A percentile compares a stretch with the other conserved stretches of the same genome.
Evolutionary conservation across 331 rosid species (phyloP).

Genomic region (Erythrophleum ivorense): DNA sequence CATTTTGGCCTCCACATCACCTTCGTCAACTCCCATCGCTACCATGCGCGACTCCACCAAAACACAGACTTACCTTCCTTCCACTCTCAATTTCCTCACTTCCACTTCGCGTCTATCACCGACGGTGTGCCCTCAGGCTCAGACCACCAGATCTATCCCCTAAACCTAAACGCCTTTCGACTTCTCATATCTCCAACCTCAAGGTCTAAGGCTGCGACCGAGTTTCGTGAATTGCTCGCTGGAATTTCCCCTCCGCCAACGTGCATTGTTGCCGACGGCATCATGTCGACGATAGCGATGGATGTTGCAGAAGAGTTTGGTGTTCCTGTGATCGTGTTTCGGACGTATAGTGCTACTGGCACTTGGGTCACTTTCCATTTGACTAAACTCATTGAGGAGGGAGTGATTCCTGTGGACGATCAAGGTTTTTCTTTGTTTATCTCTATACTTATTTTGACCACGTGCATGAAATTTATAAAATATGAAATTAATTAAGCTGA

Average conservation of each 20-base stretch:
- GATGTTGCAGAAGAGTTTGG: conserved; percentile 18
- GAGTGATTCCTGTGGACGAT: not conserved
- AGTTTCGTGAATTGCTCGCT: conserved; percentile 14
- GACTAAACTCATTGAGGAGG: not conserved
- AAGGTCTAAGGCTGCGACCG: not conserved
- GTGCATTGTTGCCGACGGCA: conserved; percentile 28
- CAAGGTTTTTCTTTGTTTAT: not conserved
- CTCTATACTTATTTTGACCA: no score
- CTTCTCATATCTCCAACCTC: not conserved
- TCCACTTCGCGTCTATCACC: conserved; percentile 38
- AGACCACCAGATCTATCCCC: not conserved
- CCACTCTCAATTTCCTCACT: conserved; percentile 2
- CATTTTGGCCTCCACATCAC: conserved; percentile 37
- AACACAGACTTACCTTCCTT: conserved; percentile 11
- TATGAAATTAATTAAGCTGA: no score
- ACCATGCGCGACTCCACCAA: conserved; percentile 30
- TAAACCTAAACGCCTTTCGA: not conserved
- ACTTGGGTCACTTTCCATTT: conserved; percentile 13
- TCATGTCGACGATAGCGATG: conserved; percentile 23
- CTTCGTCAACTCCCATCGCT: conserved; percentile 43
- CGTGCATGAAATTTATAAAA: no score
- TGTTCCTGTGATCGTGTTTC: conserved; percentile 23
- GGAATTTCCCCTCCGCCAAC: not conserved
- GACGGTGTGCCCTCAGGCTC: conserved; percentile 41
- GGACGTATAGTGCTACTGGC: conserved; percentile 32